Conservation (phyloP, 208 protist species). For the Angomonas deanei region DNA sequence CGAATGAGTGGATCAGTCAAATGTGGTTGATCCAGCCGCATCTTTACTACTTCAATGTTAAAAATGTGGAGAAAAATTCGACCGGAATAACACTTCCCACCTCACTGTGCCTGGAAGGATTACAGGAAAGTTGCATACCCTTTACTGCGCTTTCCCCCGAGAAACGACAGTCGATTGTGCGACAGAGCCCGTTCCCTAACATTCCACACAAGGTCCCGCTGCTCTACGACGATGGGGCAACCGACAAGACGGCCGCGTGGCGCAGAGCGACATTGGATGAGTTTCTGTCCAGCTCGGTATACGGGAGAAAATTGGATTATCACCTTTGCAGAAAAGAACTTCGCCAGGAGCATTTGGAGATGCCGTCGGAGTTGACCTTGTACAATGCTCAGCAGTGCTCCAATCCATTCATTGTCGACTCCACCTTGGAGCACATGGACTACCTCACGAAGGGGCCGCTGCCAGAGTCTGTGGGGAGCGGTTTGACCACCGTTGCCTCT, state of each 20-base stretch:
- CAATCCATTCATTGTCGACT: conserved; percentile 73
- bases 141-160: background rate
- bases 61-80: background rate
- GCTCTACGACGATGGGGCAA: background rate
- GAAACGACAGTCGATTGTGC: background rate
- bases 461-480: conserved; percentile 22
- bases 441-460: conserved; percentile 25
- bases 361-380: conserved; percentile 10
- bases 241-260: conserved; percentile 13
- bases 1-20: background rate
- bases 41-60: background rate
- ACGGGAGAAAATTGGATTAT: conserved; percentile 20
- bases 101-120: background rate
- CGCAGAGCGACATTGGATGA: conserved; percentile 18
- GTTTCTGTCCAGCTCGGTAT: conserved; percentile 15
- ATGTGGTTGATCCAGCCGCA: background rate
- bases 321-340: background rate
- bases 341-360: background rate
- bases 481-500: conserved; percentile 66
- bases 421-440: conserved; percentile 37
- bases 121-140: background rate
- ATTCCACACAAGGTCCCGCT: background rate
- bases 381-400: conserved; percentile 76
- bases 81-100: background rate
- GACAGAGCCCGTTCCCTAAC: background rate